Percentiles rank a stretch among this genome's conserved stretches.
Evolutionary conservation across 306 rosid genomes (phyloP).

Genomic region (Purshia tridentata): DNA sequence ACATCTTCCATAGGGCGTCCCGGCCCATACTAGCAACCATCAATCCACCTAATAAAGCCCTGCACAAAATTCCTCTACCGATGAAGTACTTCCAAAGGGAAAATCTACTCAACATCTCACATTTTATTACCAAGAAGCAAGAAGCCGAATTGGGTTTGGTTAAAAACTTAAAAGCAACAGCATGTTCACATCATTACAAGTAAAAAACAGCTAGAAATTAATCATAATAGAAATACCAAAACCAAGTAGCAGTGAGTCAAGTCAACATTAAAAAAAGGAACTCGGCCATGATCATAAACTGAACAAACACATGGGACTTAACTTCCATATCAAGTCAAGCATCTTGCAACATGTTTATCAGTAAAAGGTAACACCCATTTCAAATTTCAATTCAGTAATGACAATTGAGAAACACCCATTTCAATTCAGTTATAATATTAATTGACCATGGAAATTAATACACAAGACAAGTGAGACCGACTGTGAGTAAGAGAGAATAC

Average conservation of each 20-base stretch:
- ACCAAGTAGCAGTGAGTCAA: neutral
- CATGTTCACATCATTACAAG: neutral
- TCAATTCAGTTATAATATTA: neutral
- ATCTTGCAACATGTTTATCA: neutral
- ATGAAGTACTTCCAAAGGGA: neutral
- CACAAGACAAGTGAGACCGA: neutral
- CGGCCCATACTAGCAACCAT: conserved; percentile 46
- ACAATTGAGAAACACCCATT: neutral
- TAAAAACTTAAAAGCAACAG: neutral
- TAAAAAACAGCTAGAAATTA: neutral
- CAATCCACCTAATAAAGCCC: conserved; percentile 66
- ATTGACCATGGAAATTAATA: neutral
- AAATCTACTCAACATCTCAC: conserved; percentile 18
- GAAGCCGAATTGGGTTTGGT: neutral
- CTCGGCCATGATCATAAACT: neutral
- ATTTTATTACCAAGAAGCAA: neutral
- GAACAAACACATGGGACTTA: neutral
- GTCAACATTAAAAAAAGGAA: neutral
- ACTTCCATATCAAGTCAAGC: neutral
- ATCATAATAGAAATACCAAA: neutral
- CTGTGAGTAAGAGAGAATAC: conserved; percentile 31
- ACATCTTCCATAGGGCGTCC: conserved; percentile 80
- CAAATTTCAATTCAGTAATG: neutral
- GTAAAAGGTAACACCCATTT: neutral
- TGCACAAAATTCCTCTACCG: conserved; percentile 37